Evolutionary conservation across 192 early-diverging fungal species (phyloP), one percentile per base, ranked within the genome.

Genomic region (Lobulomyces angularis): DNA sequence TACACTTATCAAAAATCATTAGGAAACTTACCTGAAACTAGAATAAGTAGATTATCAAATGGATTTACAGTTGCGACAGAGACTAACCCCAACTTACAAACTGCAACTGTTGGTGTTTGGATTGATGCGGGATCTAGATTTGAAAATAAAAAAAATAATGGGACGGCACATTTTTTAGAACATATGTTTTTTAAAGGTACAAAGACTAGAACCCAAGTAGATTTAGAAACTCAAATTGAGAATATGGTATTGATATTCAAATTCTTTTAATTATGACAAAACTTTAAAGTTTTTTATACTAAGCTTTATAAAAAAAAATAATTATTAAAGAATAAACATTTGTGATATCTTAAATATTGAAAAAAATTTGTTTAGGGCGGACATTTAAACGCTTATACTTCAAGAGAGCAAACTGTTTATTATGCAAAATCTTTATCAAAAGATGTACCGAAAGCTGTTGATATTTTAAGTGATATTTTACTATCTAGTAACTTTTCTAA

Each of bases 131-230:
- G 70, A 20, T 74, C 69, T 3, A 34, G 70, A 20, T 74, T 73
- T 31, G 70, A 73, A 48, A 65, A 37, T 47, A 69, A 61, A 49
- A 64, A 67, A 41, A 88, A 86, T 72, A 97, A 97, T 48, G 93
- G 93, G 22, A 77, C 87, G 24, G 93, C 93, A 17, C 91, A 97
- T 65, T 97, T 97, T 51, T 63, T 97, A 40, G 93, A 97, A 61
- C 93, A 97, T 64, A 96, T 97, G 91, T 84, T 91, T 9, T 97
- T 94, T 78, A 97, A 97, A 84, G 92, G 92, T 41, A 97, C 92
- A 20, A 79, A 76, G 37, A 52, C 71, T 38, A 82, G 90, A 45
- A 74, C 74, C 27, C 92, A 95, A 64, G 65, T 80, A 46, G 82
- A 93, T 56, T 66, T 97, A 25, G 92, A 97, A 68, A 72, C 88